These are phyloP conservation scores for Aspergillus avenaceus DNA, from an alignment of 495 filamentous ascomycete species.

Conservation along the genomic window DNA sequence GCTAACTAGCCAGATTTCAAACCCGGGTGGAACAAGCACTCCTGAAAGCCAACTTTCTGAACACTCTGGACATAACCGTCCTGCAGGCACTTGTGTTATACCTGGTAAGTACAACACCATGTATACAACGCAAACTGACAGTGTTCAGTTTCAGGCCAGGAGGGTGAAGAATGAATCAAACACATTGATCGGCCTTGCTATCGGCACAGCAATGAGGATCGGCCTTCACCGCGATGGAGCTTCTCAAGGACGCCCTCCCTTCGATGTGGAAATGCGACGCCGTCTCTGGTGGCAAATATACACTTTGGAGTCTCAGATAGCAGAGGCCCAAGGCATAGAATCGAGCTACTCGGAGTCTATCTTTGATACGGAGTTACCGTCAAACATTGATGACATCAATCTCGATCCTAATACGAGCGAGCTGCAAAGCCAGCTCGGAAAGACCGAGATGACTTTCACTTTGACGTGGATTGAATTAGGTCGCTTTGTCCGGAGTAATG, in stretches of 20 bases:
- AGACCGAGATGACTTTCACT: conserved; percentile 74
- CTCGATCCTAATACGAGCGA: conserved; percentile 55
- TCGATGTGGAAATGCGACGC: conserved; percentile 71
- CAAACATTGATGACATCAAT: conserved; percentile 68
- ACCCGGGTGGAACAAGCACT: conserved; percentile 66
- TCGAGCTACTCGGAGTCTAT: conserved; percentile 56
- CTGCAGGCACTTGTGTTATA: conserved; percentile 71
- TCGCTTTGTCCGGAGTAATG: conserved; percentile 27
- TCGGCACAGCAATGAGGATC: conserved; percentile 66
- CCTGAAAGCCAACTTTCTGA: conserved; percentile 58
- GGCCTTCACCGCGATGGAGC: conserved; percentile 60
- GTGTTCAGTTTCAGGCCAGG: conserved; percentile 38
- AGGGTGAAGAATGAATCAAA: conserved; percentile 51
- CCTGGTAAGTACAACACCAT: conserved; percentile 27
- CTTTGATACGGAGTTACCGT: conserved; percentile 60
- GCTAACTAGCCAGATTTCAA: conserved; percentile 44
- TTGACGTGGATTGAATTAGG: conserved; percentile 56
- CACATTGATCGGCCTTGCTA: conserved; percentile 54
- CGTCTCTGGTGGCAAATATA: conserved; percentile 74
- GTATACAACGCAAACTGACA: not conserved
- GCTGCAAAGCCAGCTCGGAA: conserved; percentile 40
- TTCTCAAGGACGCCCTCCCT: conserved; percentile 55
- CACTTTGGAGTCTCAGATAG: conserved; percentile 62
- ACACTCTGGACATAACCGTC: conserved; percentile 59
- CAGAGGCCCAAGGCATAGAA: conserved; percentile 70